Conservation (phyloP, 495 filamentous ascomycete genomes). For the Recurvomyces mirabilis region DNA sequence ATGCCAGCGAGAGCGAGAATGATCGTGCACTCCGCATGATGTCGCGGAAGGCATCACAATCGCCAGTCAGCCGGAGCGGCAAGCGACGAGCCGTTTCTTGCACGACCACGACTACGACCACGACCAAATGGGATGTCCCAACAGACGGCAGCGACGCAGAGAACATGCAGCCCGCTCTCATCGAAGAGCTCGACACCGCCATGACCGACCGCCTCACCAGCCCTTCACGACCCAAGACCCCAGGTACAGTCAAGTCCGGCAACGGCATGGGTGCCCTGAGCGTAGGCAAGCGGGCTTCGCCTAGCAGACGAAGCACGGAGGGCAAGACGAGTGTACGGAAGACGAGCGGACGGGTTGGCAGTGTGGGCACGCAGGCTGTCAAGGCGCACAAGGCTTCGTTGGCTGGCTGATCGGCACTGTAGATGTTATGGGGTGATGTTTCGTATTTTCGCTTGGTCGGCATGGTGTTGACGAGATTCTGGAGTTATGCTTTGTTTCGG, state of each 20-base stretch:
- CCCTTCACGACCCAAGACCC: constrained; percentile 54
- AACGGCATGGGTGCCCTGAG: constrained; percentile 56
- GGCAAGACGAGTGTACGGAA: constrained; percentile 66
- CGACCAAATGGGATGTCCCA: constrained; percentile 27
- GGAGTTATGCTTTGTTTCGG: too few relatives aligned
- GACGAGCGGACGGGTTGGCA: constrained; percentile 85
- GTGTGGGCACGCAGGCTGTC: constrained; percentile 39
- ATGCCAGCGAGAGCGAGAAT: constrained; percentile 63
- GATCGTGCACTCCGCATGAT: constrained; percentile 53
- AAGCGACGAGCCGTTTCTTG: constrained; percentile 46
- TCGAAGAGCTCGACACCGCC: constrained; percentile 10
- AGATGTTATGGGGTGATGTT: too few relatives aligned
- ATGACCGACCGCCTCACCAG: constrained; percentile 39
- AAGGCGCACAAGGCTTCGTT: constrained; percentile 18
- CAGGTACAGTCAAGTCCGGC: constrained; percentile 43
- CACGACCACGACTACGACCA: constrained; percentile 52
- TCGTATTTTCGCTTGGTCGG: too few relatives aligned
- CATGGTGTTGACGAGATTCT: too few relatives aligned
- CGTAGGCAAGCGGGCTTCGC: constrained; percentile 61
- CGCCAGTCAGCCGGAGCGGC: constrained; percentile 26
- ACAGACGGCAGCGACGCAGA: constrained; percentile 27
- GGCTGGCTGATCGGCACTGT: too few relatives aligned
- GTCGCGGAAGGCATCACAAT: constrained; percentile 29
- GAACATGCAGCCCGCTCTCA: constrained; percentile 20
- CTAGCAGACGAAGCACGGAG: constrained; percentile 47